Conservation (phyloP, 305 asterid genomes). For the Salvia sclarea region DNA sequence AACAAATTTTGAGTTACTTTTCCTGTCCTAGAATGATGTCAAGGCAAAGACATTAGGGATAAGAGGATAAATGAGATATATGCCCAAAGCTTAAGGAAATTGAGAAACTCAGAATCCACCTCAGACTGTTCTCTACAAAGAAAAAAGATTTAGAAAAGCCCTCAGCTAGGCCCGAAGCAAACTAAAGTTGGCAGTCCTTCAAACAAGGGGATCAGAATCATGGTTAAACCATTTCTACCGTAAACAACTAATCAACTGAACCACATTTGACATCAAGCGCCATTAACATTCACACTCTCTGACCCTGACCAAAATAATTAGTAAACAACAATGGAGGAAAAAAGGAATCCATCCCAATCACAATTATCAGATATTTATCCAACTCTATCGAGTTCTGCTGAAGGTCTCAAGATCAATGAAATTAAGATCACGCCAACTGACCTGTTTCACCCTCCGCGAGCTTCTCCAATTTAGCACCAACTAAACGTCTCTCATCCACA, state of each 20-base stretch:
- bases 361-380: constrained; percentile 16
- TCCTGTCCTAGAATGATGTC: neutral
- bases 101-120: constrained; percentile 9
- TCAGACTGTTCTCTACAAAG: neutral
- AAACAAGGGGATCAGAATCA: constrained; percentile 3
- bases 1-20: neutral
- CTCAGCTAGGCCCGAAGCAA: constrained; percentile 12
- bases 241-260: constrained; percentile 11
- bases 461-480: constrained; percentile 97
- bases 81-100: constrained; percentile 12
- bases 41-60: constrained; percentile 11
- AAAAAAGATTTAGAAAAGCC: no score
- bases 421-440: constrained; percentile 23
- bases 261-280: constrained; percentile 1
- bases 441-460: constrained; percentile 98
- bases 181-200: constrained; percentile 1
- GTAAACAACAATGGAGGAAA: constrained; percentile 1
- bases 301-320: constrained; percentile 1
- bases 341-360: constrained; percentile 17
- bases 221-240: constrained; percentile 18
- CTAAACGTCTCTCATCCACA: constrained; percentile 96
- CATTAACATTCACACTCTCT: neutral
- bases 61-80: neutral
- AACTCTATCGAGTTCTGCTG: neutral
- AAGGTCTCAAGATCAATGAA: neutral